A percentile compares a stretch with the other conserved stretches of the same genome.
Conservation (phyloP, 305 asterid species). For the Rubia peregrina region DNA sequence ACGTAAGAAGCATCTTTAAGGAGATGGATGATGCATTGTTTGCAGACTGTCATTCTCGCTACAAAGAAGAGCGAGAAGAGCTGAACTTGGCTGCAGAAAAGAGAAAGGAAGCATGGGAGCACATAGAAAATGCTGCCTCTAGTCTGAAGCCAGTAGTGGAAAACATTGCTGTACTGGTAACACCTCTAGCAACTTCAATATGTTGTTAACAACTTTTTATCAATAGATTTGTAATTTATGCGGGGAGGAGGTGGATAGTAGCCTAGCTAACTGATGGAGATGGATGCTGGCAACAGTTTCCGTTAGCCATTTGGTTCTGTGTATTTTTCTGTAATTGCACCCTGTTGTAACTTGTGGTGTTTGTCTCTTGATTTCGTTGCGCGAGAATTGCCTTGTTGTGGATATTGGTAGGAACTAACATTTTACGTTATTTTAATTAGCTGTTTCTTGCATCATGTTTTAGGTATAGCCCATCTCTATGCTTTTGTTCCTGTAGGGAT, state of each 20-base stretch:
- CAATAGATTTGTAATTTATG: not conserved
- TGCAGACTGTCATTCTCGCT: slow-evolving; percentile 38
- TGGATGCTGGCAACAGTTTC: slow-evolving; percentile 3
- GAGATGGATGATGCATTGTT: slow-evolving; percentile 58
- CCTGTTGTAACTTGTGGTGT: slow-evolving; percentile 9
- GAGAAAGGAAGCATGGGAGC: slow-evolving; percentile 50
- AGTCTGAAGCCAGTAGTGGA: slow-evolving; percentile 50
- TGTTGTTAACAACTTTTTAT: slow-evolving; percentile 17
- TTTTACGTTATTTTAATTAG: not conserved
- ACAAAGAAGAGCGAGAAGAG: slow-evolving; percentile 36
- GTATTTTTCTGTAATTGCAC: slow-evolving; percentile 3
- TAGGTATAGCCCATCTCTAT: not conserved
- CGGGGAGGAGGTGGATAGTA: not conserved
- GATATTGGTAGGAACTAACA: not conserved
- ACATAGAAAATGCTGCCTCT: slow-evolving; percentile 40
- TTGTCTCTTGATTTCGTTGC: not conserved
- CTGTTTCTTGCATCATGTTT: not conserved
- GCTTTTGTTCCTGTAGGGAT: not conserved
- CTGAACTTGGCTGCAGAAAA: slow-evolving; percentile 23
- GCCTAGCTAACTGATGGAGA: not conserved
- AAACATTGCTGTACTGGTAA: slow-evolving; percentile 56
- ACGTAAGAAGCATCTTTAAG: slow-evolving; percentile 44
- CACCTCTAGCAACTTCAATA: slow-evolving; percentile 28
- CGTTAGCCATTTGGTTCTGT: slow-evolving; percentile 11
- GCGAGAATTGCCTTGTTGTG: not conserved